Evolutionary conservation across 768 basidiomycete genomes (phyloP), one percentile per base, ranked within the genome.

Genomic region (Suillus bovinus): DNA sequence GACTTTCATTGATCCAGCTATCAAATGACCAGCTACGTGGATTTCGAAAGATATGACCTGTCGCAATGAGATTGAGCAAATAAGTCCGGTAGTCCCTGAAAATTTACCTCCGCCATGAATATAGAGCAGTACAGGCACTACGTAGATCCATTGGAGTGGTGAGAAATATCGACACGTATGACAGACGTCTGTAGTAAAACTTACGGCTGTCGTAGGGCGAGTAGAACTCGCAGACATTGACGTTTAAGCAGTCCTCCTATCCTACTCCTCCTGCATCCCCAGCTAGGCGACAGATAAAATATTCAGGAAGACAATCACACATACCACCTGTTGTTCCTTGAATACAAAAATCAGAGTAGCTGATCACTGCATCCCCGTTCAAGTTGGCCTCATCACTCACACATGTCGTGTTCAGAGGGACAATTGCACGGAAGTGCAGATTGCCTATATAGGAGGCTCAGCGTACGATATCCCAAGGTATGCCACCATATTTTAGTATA

Each of bases 21-120:
- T 88, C 82, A 68, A 87, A 88, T 2, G 87, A 86, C 85, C 84
- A 89, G 69, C 83, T 86, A 1, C 76, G 77, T 1, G 86, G 86
- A 68, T 88, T 89, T 5, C 87, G 86, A 65, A 69, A 85, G 24
- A 82, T 70, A 62, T 85, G 88, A 27, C 82, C 84, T 85, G 31
- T 14, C 5, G 3, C 24, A 20, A 17, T 9, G 24, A 29, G 10
- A 49, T 11, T 49, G 17, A 49, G 24, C 11, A 38, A 55, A 27
- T 17, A 16, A 29, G 27, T 33, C 34, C 24, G 33, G 52, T 11
- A 33, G 17, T 39, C 54, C 38, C 38, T 27, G 39, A 33, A 56
- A 4, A 46, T 13, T 52, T 52, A 74, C 77, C 75, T 66, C 80
- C 77, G 27, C 76, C 78, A 47, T 80, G 79, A 16, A 80, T 76